A percentile compares a stretch with the other conserved stretches of the same genome.
Evolutionary conservation across 768 basidiomycete species (phyloP).

Genomic region (Lentinula raphanica): DNA sequence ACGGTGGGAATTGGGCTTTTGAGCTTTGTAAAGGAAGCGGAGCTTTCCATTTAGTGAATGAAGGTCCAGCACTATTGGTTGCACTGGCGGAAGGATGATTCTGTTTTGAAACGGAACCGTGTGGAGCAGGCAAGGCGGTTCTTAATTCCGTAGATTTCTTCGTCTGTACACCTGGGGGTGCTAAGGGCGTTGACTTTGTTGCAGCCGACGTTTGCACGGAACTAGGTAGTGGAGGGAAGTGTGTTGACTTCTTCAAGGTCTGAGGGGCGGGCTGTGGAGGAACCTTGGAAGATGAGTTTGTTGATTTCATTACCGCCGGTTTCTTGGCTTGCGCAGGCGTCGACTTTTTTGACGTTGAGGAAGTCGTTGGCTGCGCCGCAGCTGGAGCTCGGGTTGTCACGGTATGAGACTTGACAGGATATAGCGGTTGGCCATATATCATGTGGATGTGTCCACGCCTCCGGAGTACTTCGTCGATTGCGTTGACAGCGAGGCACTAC

Average conservation of each 20-base stretch:
- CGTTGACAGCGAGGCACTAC: conserved; percentile 59
- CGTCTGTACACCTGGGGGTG: too few species aligned
- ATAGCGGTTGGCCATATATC: conserved; percentile 60
- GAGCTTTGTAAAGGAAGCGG: too few species aligned
- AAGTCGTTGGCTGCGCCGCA: conserved; percentile 16
- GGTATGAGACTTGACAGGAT: conserved; percentile 39
- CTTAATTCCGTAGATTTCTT: too few species aligned
- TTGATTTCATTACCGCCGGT: too few species aligned
- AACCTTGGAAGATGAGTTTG: too few species aligned
- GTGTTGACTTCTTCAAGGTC: too few species aligned
- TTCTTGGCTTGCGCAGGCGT: neutral
- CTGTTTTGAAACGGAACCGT: neutral
- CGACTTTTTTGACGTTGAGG: neutral
- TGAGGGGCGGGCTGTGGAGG: too few species aligned
- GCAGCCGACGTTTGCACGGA: neutral
- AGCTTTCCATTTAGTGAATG: too few species aligned
- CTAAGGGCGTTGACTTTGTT: too few species aligned
- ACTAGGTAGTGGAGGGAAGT: neutral
- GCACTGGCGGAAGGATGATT: neutral
- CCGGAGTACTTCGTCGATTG: conserved; percentile 63
- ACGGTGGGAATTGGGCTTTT: too few species aligned
- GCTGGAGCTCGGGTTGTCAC: too few species aligned
- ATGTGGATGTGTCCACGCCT: conserved; percentile 51
- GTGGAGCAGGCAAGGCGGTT: too few species aligned
- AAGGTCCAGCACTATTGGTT: neutral